A percentile compares a stretch with the other conserved stretches of the same genome.
Evolutionary conservation across 352 stramenopile genomes (phyloP).

Genomic region (Plasmopara halstedii): DNA sequence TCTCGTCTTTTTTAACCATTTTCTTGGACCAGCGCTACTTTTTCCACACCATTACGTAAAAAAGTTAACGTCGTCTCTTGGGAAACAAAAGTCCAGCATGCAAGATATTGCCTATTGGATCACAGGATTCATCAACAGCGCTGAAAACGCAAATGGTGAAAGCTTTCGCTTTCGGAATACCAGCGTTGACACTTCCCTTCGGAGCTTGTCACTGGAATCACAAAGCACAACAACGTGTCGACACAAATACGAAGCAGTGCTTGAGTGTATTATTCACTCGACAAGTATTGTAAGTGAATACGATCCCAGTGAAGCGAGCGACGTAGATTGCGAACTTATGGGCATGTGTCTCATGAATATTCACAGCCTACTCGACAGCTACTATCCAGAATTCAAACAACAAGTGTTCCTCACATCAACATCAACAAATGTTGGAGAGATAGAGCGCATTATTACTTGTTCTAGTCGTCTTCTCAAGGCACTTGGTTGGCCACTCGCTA

Average conservation of each 20-base stretch:
- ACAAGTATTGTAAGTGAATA: slow-evolving; percentile 16
- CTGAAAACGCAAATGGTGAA: background rate
- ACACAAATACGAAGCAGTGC: slow-evolving; percentile 16
- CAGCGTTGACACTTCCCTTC: slow-evolving; percentile 10
- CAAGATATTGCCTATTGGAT: slow-evolving; percentile 10
- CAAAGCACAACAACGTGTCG: slow-evolving; percentile 1
- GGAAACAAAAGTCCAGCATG: slow-evolving; percentile 11
- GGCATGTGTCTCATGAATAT: slow-evolving; percentile 53
- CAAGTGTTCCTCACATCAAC: slow-evolving; percentile 3
- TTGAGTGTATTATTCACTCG: slow-evolving; percentile 12
- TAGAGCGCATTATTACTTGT: slow-evolving; percentile 5
- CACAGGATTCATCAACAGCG: slow-evolving; percentile 2
- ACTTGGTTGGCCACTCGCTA: slow-evolving; percentile 35
- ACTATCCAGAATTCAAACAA: slow-evolving; percentile 24
- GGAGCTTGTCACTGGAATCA: background rate
- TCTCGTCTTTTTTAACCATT: slow-evolving; percentile 73
- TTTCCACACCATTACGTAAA: slow-evolving; percentile 14
- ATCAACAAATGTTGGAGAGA: slow-evolving; percentile 1
- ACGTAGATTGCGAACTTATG: slow-evolving; percentile 40
- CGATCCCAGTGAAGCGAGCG: slow-evolving; percentile 6
- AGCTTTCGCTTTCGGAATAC: slow-evolving; percentile 4
- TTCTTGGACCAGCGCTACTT: slow-evolving; percentile 39
- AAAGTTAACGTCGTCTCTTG: slow-evolving; percentile 3
- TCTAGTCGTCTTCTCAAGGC: slow-evolving; percentile 30
- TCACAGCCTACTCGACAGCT: slow-evolving; percentile 46